These are phyloP conservation scores for Fusarium verrucosum DNA, from an alignment of 2,329 filamentous ascomycete species.

Conservation along the genomic window DNA sequence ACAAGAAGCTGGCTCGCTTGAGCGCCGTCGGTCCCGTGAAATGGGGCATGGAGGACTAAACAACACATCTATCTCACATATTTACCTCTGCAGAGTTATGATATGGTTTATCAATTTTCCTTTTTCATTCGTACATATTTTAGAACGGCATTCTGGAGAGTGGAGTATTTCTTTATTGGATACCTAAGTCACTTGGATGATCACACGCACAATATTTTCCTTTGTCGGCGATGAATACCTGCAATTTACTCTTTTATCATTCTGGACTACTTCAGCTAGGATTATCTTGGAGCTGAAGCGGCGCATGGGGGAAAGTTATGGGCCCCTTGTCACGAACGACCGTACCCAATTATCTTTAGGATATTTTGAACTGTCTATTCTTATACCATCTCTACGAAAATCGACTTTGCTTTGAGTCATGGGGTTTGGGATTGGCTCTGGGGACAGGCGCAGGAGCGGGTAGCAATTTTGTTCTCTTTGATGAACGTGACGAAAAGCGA, in stretches of 20 bases:
- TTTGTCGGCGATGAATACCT: constrained; percentile 41
- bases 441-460: constrained; percentile 15
- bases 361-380: constrained; percentile 27
- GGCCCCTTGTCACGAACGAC: constrained; percentile 23
- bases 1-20: constrained; percentile 54
- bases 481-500: constrained; percentile 39
- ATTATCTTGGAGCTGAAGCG: constrained; percentile 24
- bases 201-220: constrained; percentile 35
- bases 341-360: constrained; percentile 6
- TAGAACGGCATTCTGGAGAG: constrained; percentile 21
- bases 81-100: constrained; percentile 1
- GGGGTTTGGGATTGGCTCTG: constrained; percentile 4
- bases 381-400: constrained; percentile 26
- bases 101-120: constrained; percentile 24
- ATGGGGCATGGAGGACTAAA: constrained; percentile 40
- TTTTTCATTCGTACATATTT: constrained; percentile 21
- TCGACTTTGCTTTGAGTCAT: constrained; percentile 21
- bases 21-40: constrained; percentile 46
- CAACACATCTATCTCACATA: not conserved
- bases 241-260: constrained; percentile 16
- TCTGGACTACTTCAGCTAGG: constrained; percentile 20
- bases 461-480: constrained; percentile 29
- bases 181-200: constrained; percentile 35
- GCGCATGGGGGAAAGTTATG: constrained; percentile 10
- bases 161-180: constrained; percentile 37